These are phyloP conservation scores for Ceratobasidium sp. DNA, from an alignment of 1,284 basidiomycete species.

Conservation along the genomic window DNA sequence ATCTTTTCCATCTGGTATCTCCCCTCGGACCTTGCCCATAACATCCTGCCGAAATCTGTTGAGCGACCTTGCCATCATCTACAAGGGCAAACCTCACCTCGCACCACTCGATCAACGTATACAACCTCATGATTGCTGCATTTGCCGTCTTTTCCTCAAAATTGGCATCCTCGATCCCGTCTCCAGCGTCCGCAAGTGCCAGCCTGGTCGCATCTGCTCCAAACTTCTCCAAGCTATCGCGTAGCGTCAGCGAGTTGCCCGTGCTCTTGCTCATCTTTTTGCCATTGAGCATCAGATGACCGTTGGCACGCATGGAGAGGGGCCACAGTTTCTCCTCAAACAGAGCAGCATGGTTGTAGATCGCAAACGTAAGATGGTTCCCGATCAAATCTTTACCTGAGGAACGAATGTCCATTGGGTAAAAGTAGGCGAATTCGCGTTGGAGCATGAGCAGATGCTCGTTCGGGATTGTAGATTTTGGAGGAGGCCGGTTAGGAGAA, in stretches of 20 bases:
- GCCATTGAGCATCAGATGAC: constrained; percentile 97
- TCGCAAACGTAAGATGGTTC: constrained; percentile 94
- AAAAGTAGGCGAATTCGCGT: constrained; percentile 96
- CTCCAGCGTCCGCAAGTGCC: constrained; percentile 94
- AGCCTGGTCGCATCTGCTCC: constrained; percentile 93
- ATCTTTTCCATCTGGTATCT: constrained; percentile 51
- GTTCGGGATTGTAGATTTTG: constrained; percentile 70
- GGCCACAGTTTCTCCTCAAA: constrained; percentile 97
- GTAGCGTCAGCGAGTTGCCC: constrained; percentile 84
- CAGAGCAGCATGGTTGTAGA: constrained; percentile 94
- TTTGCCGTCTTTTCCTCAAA: constrained; percentile 99
- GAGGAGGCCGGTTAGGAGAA: constrained; percentile 70
- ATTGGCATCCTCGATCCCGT: constrained; percentile 97
- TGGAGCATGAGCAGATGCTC: constrained; percentile 87
- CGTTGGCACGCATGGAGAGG: constrained; percentile 90
- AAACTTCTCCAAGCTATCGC: constrained; percentile 83
- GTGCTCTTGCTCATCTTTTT: constrained; percentile 99
- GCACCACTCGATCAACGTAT: constrained; percentile 93
- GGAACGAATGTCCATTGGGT: constrained; percentile 97
- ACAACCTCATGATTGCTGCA: constrained; percentile 93
- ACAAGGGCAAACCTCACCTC: constrained; percentile 59
- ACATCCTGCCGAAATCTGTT: constrained; percentile 65
- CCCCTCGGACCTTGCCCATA: constrained; percentile 55
- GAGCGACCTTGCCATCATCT: background rate
- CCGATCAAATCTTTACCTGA: constrained; percentile 99